Conservation (phyloP, 495 filamentous ascomycete species). For the Neurospora pannonica region DNA sequence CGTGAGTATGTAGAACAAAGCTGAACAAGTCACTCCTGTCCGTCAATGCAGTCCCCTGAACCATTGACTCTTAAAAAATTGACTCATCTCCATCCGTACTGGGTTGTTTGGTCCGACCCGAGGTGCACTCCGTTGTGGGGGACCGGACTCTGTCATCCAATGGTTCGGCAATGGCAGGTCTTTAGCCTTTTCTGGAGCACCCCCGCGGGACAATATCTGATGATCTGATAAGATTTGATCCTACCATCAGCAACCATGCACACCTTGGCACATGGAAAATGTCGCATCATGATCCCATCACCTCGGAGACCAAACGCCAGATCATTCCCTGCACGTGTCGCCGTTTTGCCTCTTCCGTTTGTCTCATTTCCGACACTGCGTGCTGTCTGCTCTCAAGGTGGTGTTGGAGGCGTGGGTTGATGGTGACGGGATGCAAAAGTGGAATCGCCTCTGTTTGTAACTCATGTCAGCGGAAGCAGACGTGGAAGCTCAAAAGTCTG, state of each 20-base stretch:
- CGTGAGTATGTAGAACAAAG: background rate
- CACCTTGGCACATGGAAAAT: slow-evolving; percentile 17
- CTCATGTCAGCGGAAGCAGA: background rate
- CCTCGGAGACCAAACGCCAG: background rate
- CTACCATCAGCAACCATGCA: background rate
- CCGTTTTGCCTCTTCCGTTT: background rate
- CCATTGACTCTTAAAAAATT: background rate
- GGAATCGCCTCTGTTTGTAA: background rate
- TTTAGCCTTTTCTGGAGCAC: background rate
- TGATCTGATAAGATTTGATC: slow-evolving; percentile 41
- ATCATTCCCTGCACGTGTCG: background rate
- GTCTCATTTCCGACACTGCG: background rate
- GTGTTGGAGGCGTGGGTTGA: background rate
- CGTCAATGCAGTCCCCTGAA: background rate
- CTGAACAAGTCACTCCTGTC: background rate
- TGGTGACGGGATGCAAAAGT: background rate
- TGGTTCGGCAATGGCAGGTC: slow-evolving; percentile 1
- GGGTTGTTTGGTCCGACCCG: background rate
- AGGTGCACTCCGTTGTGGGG: slow-evolving; percentile 8
- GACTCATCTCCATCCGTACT: background rate
- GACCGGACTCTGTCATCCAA: background rate
- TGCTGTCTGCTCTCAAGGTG: background rate
- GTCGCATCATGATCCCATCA: slow-evolving; percentile 2
- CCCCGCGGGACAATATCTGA: slow-evolving; percentile 25
- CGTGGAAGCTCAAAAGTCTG: background rate